Evolutionary conservation across 177 flowering plant genomes (phyloP).

Genomic region (Tripterygium wilfordii): DNA sequence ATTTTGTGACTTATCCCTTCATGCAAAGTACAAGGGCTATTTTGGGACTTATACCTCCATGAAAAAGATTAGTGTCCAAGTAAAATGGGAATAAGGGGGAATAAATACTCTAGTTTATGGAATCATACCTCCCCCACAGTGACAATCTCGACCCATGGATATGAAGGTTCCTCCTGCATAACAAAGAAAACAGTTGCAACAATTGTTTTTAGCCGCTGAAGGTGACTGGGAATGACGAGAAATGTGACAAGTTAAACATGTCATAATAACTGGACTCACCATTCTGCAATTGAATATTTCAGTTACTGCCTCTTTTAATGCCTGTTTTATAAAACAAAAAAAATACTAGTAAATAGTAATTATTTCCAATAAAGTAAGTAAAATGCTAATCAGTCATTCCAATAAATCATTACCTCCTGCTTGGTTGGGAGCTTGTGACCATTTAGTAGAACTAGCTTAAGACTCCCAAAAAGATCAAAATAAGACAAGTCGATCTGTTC

Average conservation of each 20-base stretch:
- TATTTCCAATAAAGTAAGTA: not conserved
- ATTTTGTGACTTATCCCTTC: too few species aligned
- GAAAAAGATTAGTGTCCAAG: too few species aligned
- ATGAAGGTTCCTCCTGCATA: conserved; percentile 36
- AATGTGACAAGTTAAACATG: not conserved
- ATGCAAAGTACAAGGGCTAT: too few species aligned
- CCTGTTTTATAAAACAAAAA: conserved; percentile 24
- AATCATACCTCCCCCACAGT: conserved; percentile 42
- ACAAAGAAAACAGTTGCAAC: not conserved
- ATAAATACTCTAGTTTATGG: not conserved
- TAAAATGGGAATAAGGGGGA: too few species aligned
- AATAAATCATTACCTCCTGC: conserved; percentile 47
- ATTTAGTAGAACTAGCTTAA: conserved; percentile 52
- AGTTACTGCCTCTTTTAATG: conserved; percentile 46
- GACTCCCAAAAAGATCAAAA: conserved; percentile 61
- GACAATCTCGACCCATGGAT: conserved; percentile 46
- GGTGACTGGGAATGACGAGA: not conserved
- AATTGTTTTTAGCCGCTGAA: conserved; percentile 1
- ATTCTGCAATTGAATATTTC: conserved; percentile 52
- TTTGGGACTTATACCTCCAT: too few species aligned
- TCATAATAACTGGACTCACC: conserved; percentile 14
- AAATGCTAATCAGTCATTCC: not conserved
- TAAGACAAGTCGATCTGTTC: conserved; percentile 67
- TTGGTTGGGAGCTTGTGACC: conserved; percentile 39
- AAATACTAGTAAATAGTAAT: not conserved